Evolutionary conservation across 208 protist species (phyloP).

Genomic region (Leishmania tarentolae): DNA sequence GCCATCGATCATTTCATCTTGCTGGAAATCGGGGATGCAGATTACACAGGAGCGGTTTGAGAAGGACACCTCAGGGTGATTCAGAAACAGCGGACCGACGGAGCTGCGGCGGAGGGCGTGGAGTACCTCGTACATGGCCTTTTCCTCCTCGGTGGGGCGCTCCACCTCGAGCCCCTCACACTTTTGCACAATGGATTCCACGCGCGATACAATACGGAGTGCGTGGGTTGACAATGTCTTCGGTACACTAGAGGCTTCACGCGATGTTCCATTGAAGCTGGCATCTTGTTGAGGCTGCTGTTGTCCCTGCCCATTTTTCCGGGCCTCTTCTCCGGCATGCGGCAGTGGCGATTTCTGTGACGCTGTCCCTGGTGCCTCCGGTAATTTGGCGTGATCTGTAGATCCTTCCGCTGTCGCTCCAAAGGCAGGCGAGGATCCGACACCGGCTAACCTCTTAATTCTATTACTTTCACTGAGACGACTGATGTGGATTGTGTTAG

Average conservation of each 20-base stretch:
- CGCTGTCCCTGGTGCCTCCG: neutral
- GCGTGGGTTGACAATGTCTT: conserved; percentile 34
- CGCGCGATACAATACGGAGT: conserved; percentile 31
- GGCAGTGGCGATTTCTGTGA: neutral
- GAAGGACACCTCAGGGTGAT: conserved; percentile 75
- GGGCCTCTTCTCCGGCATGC: neutral
- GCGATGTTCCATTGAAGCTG: neutral
- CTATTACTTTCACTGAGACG: neutral
- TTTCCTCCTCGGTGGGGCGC: conserved; percentile 36
- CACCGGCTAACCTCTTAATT: neutral
- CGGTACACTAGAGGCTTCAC: neutral
- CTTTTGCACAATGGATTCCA: conserved; percentile 51
- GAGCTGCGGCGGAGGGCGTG: conserved; percentile 44
- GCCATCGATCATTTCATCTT: conserved; percentile 55
- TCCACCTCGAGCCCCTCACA: conserved; percentile 35
- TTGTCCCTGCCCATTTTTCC: neutral
- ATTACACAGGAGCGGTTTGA: conserved; percentile 78
- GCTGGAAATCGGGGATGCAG: conserved; percentile 60
- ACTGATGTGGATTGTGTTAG: neutral
- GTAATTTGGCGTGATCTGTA: neutral
- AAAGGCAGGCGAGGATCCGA: neutral
- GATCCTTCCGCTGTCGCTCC: neutral
- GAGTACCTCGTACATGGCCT: conserved; percentile 56
- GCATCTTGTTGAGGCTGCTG: conserved; percentile 1
- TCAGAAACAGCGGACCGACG: conserved; percentile 59